Percentiles rank a stretch among this genome's conserved stretches.
Evolutionary conservation across 352 stramenopile species (phyloP).

Genomic region (Thalassiosira exigua): DNA sequence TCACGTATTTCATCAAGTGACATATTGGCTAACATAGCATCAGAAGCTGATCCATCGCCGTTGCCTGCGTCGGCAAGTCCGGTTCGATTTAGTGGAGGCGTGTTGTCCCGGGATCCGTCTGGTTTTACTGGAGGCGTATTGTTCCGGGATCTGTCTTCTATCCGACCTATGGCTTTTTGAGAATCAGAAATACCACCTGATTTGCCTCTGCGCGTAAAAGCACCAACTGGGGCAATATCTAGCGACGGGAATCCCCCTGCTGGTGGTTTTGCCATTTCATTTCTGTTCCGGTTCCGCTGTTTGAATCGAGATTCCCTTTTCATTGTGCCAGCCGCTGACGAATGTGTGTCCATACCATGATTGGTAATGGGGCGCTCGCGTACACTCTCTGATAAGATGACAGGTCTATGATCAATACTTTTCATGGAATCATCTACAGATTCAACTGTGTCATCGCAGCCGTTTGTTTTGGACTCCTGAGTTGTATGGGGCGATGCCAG

Average conservation of each 20-base stretch:
- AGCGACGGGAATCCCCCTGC: constrained; percentile 64
- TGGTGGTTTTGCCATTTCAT: constrained; percentile 35
- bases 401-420: constrained; percentile 30
- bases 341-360: constrained; percentile 10
- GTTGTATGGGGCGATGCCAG: constrained; percentile 2
- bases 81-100: too few relatives aligned
- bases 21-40: constrained; percentile 72
- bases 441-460: not conserved
- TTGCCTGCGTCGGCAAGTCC: constrained; percentile 14
- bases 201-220: constrained; percentile 61
- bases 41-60: constrained; percentile 29
- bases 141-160: too few relatives aligned
- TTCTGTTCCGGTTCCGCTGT: constrained; percentile 50
- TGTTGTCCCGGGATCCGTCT: too few relatives aligned
- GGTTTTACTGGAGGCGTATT: too few relatives aligned
- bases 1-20: constrained; percentile 72
- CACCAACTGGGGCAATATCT: constrained; percentile 61
- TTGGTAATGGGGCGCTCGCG: constrained; percentile 41
- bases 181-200: too few relatives aligned
- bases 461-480: not conserved
- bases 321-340: constrained; percentile 28
- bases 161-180: too few relatives aligned
- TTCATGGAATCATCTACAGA: constrained; percentile 7
- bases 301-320: constrained; percentile 56
- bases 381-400: constrained; percentile 59